A percentile compares a stretch with the other conserved stretches of the same genome.
Evolutionary conservation across 768 basidiomycete species (phyloP).

Genomic region (Amanita phalloides): DNA sequence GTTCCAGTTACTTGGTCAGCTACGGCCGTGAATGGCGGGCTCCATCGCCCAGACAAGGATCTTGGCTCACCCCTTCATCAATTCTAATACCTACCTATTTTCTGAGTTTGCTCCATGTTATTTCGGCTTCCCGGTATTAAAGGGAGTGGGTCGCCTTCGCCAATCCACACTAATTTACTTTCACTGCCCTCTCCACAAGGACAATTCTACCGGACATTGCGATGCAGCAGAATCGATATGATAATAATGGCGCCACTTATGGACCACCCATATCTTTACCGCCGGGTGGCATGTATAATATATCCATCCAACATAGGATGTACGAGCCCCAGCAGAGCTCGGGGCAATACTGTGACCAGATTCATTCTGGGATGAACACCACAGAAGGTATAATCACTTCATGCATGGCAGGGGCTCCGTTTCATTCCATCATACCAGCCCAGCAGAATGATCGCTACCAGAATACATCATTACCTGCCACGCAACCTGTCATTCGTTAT

Average conservation of each 20-base stretch:
- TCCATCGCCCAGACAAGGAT: constrained; percentile 27
- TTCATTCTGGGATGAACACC: constrained; percentile 10
- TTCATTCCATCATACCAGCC: neutral
- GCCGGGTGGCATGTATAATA: constrained; percentile 18
- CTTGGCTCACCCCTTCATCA: constrained; percentile 1
- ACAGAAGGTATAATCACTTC: constrained; percentile 8
- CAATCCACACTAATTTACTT: constrained; percentile 9
- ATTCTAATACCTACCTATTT: constrained; percentile 4
- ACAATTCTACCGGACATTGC: constrained; percentile 11
- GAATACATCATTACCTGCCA: constrained; percentile 9
- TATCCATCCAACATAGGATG: constrained; percentile 16
- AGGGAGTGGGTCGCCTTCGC: constrained; percentile 16
- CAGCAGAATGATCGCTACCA: neutral
- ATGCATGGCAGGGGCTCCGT: neutral
- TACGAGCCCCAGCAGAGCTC: constrained; percentile 19
- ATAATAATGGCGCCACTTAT: constrained; percentile 22
- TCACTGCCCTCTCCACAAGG: constrained; percentile 7
- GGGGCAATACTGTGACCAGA: constrained; percentile 23
- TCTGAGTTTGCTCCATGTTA: constrained; percentile 30
- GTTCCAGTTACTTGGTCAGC: constrained; percentile 25
- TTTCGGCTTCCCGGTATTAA: constrained; percentile 31
- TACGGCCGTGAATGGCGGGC: constrained; percentile 30
- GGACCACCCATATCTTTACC: constrained; percentile 16
- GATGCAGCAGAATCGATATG: constrained; percentile 30
- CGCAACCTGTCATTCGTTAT: constrained; percentile 8